phyloP scores from a whole-genome alignment of 306 rosid genomes.

The Castanea mollissima region DNA sequence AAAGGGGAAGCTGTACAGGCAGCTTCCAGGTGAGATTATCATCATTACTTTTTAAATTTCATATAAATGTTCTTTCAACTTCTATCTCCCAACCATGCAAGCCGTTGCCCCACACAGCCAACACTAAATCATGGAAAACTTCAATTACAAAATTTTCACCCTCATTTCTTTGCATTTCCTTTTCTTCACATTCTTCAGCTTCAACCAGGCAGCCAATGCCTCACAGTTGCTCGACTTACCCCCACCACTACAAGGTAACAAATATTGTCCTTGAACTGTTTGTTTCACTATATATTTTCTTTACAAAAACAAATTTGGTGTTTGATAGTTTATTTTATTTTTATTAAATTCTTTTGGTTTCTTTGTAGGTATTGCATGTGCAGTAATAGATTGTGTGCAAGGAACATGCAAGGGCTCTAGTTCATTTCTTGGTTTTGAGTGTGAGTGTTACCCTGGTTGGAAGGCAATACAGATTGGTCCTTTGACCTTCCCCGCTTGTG shows the following conservation, averaged over 20 bases:
- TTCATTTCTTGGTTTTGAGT: constrained; percentile 35
- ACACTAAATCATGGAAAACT: neutral
- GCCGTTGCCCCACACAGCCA: neutral
- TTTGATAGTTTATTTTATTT: neutral
- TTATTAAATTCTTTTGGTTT: neutral
- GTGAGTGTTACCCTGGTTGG: constrained; percentile 39
- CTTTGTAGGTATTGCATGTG: constrained; percentile 15
- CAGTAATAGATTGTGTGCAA: constrained; percentile 30
- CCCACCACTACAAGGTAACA: constrained; percentile 12
- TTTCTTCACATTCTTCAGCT: constrained; percentile 17
- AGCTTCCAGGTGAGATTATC: neutral
- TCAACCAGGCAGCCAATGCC: neutral
- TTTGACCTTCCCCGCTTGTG: constrained; percentile 25
- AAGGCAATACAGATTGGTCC: constrained; percentile 22
- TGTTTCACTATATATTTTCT: no score
- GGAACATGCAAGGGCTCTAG: constrained; percentile 39
- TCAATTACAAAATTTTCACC: constrained; percentile 1
- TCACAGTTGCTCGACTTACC: neutral
- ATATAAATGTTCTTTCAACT: neutral
- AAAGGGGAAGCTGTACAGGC: neutral
- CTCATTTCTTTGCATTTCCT: constrained; percentile 12
- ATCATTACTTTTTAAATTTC: neutral
- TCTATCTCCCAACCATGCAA: neutral
- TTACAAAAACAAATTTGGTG: neutral
- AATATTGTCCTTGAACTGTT: no score